A percentile compares a stretch with the other conserved stretches of the same genome.
Conservation (phyloP, 805 yeast species). For the Komagataella pseudopastoris region DNA sequence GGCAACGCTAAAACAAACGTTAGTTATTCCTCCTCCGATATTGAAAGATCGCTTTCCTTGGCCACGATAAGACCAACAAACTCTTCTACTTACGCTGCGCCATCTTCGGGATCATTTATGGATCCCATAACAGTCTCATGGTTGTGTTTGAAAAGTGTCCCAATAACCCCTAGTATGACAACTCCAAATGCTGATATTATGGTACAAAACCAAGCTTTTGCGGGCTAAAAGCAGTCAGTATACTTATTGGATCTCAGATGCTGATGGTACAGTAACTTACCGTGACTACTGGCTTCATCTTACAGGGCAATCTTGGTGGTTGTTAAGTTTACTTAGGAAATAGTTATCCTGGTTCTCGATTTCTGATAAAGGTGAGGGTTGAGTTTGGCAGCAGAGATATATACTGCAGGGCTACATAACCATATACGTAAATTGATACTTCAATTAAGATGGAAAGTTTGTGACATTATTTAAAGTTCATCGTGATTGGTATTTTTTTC, state of each 20-base stretch:
- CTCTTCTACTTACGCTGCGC: slow-evolving; percentile 44
- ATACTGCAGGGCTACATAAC: background rate
- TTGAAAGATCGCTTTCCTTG: background rate
- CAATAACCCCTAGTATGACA: slow-evolving; percentile 75
- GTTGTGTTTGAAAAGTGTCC: slow-evolving; percentile 61
- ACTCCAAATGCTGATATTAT: slow-evolving; percentile 86
- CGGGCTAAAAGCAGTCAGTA: slow-evolving; percentile 29
- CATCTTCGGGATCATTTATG: slow-evolving; percentile 81
- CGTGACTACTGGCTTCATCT: background rate
- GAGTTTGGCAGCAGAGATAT: background rate
- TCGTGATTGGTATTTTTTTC: background rate
- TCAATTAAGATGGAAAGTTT: background rate
- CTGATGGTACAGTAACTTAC: background rate
- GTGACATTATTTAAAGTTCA: background rate
- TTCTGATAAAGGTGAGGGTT: background rate
- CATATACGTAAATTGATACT: background rate
- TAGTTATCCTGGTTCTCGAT: background rate
- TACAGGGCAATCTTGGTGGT: background rate
- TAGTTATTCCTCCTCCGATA: background rate
- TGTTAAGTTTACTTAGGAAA: background rate
- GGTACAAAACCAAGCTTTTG: slow-evolving; percentile 92
- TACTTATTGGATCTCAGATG: background rate
- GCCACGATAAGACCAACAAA: background rate
- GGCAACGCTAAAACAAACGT: slow-evolving; percentile 43
- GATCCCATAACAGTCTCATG: slow-evolving; percentile 94